Evolutionary conservation across 1,284 basidiomycete genomes (phyloP).

Genomic region (Puccinia hordei): DNA sequence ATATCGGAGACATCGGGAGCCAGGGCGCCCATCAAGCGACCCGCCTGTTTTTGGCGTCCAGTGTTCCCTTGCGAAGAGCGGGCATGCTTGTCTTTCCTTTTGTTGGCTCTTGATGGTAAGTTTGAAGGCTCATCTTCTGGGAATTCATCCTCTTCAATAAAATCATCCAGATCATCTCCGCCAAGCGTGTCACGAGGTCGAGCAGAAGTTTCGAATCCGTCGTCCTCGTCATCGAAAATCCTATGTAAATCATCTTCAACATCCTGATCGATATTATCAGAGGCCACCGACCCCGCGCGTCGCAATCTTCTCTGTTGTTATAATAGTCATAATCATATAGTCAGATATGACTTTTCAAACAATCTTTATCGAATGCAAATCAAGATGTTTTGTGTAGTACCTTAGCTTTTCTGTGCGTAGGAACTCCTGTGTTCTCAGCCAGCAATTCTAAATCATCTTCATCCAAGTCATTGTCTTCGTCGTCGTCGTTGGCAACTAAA

Average conservation of each 20-base stretch:
- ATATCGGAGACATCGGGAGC: conserved; percentile 54
- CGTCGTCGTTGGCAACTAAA: conserved; percentile 55
- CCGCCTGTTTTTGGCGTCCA: conserved; percentile 72
- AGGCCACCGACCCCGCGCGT: conserved; percentile 68
- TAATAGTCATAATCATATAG: conserved; percentile 61
- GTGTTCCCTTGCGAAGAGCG: conserved; percentile 64
- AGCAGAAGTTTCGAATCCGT: conserved; percentile 14
- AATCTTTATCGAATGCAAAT: neutral
- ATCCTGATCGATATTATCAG: conserved; percentile 66
- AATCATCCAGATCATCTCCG: conserved; percentile 50
- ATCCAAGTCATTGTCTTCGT: conserved; percentile 73
- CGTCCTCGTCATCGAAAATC: conserved; percentile 49
- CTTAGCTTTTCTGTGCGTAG: conserved; percentile 56
- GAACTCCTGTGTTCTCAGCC: conserved; percentile 86
- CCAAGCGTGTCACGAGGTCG: conserved; percentile 37
- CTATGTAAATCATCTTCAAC: conserved; percentile 52
- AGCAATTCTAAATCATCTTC: conserved; percentile 94
- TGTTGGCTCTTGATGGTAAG: conserved; percentile 38
- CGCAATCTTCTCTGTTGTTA: conserved; percentile 59
- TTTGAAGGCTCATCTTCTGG: conserved; percentile 40
- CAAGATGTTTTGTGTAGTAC: neutral
- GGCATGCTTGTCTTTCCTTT: conserved; percentile 51
- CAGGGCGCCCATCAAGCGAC: conserved; percentile 59
- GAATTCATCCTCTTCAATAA: conserved; percentile 51
- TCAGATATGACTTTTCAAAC: neutral